Evolutionary conservation across 345 rosid genomes (phyloP).

Genomic region (Ceriops zippeliana): DNA sequence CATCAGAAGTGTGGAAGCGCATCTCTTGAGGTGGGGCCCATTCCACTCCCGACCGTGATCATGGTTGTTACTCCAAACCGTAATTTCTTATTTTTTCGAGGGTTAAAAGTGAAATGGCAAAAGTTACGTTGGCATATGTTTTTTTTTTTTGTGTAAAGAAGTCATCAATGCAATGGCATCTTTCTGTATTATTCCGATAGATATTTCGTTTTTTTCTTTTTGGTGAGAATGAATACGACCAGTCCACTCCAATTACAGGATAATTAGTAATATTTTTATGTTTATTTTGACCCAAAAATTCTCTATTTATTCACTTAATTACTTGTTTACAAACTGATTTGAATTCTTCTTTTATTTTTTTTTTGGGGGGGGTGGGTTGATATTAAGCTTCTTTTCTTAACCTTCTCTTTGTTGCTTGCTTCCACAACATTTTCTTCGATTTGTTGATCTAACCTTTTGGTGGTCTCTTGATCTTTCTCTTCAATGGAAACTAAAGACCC

Average conservation of each 20-base stretch:
- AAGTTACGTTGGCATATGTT: background rate
- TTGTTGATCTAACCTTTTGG: conserved; percentile 71
- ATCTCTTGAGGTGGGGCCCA: conserved; percentile 38
- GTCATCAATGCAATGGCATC: background rate
- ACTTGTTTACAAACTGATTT: background rate
- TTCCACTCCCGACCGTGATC: conserved; percentile 27
- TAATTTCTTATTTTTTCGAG: conserved; percentile 13
- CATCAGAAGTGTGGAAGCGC: conserved; percentile 43
- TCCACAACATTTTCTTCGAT: conserved; percentile 51
- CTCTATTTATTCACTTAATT: conserved; percentile 14
- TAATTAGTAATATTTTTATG: background rate
- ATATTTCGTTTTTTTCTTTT: background rate
- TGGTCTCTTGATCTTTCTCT: conserved; percentile 52
- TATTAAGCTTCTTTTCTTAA: conserved; percentile 24
- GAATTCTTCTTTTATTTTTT: background rate
- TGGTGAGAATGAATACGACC: background rate
- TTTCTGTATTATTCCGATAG: conserved; percentile 3
- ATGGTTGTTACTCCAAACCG: conserved; percentile 29
- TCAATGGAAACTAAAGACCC: conserved; percentile 49
- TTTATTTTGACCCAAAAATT: conserved; percentile 1
- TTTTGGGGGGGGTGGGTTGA: too few relatives aligned
- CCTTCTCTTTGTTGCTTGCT: conserved; percentile 38
- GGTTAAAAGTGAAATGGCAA: conserved; percentile 8
- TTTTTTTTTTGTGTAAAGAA: background rate
- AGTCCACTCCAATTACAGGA: conserved; percentile 4